A percentile compares a stretch with the other conserved stretches of the same genome.
Conservation (phyloP, 1,139 yeast genomes). For the Candida sanyaensis region DNA sequence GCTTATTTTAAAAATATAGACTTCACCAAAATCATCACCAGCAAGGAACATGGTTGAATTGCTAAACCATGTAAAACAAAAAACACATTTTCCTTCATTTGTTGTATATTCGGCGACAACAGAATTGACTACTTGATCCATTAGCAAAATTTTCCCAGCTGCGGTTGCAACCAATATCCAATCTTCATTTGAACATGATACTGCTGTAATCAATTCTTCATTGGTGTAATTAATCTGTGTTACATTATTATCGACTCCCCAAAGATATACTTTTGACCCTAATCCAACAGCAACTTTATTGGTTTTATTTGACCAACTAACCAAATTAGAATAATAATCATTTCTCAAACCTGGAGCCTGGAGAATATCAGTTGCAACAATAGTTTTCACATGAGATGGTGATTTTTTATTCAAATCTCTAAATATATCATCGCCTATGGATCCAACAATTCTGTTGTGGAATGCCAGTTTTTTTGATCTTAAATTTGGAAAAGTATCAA, state of each 20-base stretch:
- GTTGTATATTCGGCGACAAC: slow-evolving; percentile 11
- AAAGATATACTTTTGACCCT: slow-evolving; percentile 58
- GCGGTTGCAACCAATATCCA: slow-evolving; percentile 56
- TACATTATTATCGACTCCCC: slow-evolving; percentile 61
- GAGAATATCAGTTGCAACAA: slow-evolving; percentile 25
- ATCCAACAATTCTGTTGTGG: neutral
- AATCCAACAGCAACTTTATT: slow-evolving; percentile 70
- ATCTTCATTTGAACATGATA: slow-evolving; percentile 53
- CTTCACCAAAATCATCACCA: slow-evolving; percentile 73
- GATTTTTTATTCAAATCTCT: neutral
- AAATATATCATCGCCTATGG: neutral
- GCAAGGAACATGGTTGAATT: slow-evolving; percentile 46
- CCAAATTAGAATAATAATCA: slow-evolving; percentile 78
- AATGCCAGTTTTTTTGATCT: neutral
- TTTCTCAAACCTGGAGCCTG: slow-evolving; percentile 78
- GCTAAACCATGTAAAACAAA: slow-evolving; percentile 66
- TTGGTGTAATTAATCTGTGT: slow-evolving; percentile 20
- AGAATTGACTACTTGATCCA: slow-evolving; percentile 19
- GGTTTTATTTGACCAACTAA: slow-evolving; percentile 67
- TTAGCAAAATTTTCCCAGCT: slow-evolving; percentile 27
- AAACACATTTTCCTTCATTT: slow-evolving; percentile 38
- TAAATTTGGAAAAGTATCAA: slow-evolving; percentile 12
- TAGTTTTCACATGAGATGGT: slow-evolving; percentile 2
- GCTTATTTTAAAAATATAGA: slow-evolving; percentile 44
- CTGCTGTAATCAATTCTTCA: slow-evolving; percentile 55